Evolutionary conservation across 2,329 filamentous ascomycete genomes (phyloP).

Genomic region (Venturiaceae sp.): DNA sequence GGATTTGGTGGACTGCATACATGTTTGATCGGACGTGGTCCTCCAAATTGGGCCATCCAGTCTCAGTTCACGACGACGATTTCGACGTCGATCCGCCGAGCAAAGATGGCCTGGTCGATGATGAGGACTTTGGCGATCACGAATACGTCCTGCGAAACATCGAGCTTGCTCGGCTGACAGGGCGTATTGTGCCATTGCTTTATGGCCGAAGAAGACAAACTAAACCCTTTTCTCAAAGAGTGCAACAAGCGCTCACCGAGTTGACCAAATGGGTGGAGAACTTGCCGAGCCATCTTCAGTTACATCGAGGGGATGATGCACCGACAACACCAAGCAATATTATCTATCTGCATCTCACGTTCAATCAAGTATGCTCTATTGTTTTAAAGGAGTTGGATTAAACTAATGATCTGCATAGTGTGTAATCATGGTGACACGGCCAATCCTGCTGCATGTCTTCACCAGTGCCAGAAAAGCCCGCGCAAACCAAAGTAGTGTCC

Average conservation of each 20-base stretch:
- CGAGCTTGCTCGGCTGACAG: constrained; percentile 25
- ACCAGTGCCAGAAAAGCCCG: constrained; percentile 13
- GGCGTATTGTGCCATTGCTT: constrained; percentile 17
- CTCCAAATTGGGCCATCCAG: constrained; percentile 23
- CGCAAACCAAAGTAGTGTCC: constrained; percentile 2
- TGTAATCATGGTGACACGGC: constrained; percentile 22
- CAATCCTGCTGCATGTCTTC: constrained; percentile 23
- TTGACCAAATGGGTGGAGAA: constrained; percentile 27
- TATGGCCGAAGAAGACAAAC: constrained; percentile 20
- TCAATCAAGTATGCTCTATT: constrained; percentile 18
- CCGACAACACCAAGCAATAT: constrained; percentile 15
- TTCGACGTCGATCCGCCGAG: constrained; percentile 34
- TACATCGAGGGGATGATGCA: constrained; percentile 18
- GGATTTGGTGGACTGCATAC: constrained; percentile 26
- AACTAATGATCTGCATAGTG: constrained; percentile 10
- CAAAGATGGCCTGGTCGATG: constrained; percentile 18
- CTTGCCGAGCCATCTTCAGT: constrained; percentile 22
- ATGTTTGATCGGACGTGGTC: constrained; percentile 23
- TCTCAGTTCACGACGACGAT: constrained; percentile 21
- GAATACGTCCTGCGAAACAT: constrained; percentile 29
- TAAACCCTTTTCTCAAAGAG: constrained; percentile 23
- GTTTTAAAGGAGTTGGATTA: no score
- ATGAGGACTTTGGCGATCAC: constrained; percentile 24
- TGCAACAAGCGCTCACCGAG: constrained; percentile 24
- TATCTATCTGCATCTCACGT: constrained; percentile 25